phyloP scores from a whole-genome alignment of 2,329 filamentous ascomycete species.

The Zymoseptoria pseudotritici region DNA sequence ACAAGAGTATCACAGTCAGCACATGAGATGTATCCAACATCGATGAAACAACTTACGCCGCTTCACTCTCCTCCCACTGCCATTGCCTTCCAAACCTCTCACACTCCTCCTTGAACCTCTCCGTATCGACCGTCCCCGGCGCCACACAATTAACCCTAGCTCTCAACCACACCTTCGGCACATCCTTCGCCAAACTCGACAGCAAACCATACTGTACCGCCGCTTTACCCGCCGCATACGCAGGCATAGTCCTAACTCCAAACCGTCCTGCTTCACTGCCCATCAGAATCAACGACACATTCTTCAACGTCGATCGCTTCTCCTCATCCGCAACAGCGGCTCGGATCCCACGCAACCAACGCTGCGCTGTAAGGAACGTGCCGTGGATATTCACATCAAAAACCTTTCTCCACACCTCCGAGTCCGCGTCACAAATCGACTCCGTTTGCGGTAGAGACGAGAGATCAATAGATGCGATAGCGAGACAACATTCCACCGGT shows the following conservation, averaged over 20 bases:
- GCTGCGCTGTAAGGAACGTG: constrained; percentile 38
- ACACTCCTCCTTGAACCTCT: constrained; percentile 37
- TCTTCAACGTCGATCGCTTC: constrained; percentile 15
- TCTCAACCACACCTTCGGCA: constrained; percentile 30
- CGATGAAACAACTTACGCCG: constrained; percentile 27
- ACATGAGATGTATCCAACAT: neutral
- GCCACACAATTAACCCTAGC: constrained; percentile 41
- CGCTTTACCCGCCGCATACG: constrained; percentile 41
- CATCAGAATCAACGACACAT: constrained; percentile 39
- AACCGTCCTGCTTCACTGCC: constrained; percentile 41
- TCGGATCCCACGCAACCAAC: constrained; percentile 36
- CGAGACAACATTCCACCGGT: constrained; percentile 35
- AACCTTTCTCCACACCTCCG: constrained; percentile 34
- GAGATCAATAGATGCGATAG: constrained; percentile 39
- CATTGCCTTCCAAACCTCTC: constrained; percentile 32
- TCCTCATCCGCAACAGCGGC: constrained; percentile 14
- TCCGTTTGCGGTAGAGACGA: constrained; percentile 34
- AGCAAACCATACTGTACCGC: constrained; percentile 41
- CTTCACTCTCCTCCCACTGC: constrained; percentile 37
- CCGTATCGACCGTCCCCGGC: constrained; percentile 41
- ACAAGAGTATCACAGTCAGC: neutral
- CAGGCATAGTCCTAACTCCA: constrained; percentile 37
- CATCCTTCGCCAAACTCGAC: constrained; percentile 36
- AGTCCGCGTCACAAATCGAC: constrained; percentile 35
- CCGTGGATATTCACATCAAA: constrained; percentile 39